Percentiles rank a stretch among this genome's conserved stretches.
Evolutionary conservation across 306 rosid genomes (phyloP).

Genomic region (Coriaria nepalensis): DNA sequence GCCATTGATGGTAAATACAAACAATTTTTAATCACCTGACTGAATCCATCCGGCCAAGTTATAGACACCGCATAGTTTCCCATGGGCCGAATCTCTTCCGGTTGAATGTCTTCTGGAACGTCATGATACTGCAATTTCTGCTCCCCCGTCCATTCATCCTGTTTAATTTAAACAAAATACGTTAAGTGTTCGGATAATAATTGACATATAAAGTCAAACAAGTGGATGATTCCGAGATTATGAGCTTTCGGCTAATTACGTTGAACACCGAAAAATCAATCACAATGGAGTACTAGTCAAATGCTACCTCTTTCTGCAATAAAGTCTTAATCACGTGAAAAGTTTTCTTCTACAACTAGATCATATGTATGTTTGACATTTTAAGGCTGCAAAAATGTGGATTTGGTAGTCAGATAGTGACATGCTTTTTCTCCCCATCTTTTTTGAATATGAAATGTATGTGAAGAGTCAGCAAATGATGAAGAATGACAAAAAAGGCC

Average conservation of each 20-base stretch:
- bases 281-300: slow-evolving; percentile 5
- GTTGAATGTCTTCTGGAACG: slow-evolving; percentile 82
- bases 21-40: slow-evolving; percentile 75
- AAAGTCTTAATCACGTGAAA: slow-evolving; percentile 5
- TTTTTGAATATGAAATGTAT: slow-evolving; percentile 3
- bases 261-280: too few relatives aligned
- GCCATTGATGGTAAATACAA: too few relatives aligned
- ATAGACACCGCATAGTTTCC: slow-evolving; percentile 91
- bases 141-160: slow-evolving; percentile 97
- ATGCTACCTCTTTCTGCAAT: slow-evolving; percentile 11
- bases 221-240: neutral
- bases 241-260: too few relatives aligned
- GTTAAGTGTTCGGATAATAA: slow-evolving; percentile 5
- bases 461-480: slow-evolving; percentile 1
- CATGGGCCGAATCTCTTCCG: slow-evolving; percentile 86
- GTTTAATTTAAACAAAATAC: slow-evolving; percentile 21
- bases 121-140: slow-evolving; percentile 75
- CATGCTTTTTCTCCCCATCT: neutral
- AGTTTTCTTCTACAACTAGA: slow-evolving; percentile 10
- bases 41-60: slow-evolving; percentile 91
- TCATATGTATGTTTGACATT: slow-evolving; percentile 1
- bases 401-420: slow-evolving; percentile 10
- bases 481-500: slow-evolving; percentile 6
- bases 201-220: neutral
- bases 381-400: slow-evolving; percentile 6